Conservation (phyloP, 2,329 filamentous ascomycete species). For the Microdochium bolleyi region DNA sequence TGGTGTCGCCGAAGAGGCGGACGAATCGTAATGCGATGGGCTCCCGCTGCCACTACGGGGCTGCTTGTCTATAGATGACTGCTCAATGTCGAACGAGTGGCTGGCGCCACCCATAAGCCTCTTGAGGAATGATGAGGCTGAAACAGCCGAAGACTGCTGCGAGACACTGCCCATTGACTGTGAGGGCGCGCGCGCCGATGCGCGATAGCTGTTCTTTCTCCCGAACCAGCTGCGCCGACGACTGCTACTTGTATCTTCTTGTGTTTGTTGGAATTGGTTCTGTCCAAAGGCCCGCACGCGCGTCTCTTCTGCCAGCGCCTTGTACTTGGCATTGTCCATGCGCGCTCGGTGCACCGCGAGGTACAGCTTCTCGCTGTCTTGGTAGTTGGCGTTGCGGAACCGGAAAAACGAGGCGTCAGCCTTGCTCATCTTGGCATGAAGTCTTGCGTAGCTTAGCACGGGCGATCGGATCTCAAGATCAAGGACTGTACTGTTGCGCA, state of each 20-base stretch:
- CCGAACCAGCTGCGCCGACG: conserved; percentile 51
- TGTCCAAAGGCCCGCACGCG: conserved; percentile 66
- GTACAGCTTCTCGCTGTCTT: conserved; percentile 78
- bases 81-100: conserved; percentile 71
- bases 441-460: conserved; percentile 47
- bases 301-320: conserved; percentile 56
- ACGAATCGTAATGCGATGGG: conserved; percentile 54
- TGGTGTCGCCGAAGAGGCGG: conserved; percentile 44
- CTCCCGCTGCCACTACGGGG: conserved; percentile 44
- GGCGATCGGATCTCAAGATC: conserved; percentile 92
- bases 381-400: conserved; percentile 71
- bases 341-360: conserved; percentile 79
- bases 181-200: conserved; percentile 51
- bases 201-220: conserved; percentile 56
- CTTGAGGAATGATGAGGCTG: conserved; percentile 69
- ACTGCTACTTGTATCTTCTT: conserved; percentile 38
- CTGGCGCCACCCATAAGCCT: conserved; percentile 65
- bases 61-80: conserved; percentile 61
- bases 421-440: conserved; percentile 59
- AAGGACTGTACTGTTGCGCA: conserved; percentile 83
- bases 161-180: conserved; percentile 66
- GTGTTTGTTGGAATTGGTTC: conserved; percentile 34
- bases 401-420: conserved; percentile 70
- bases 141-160: conserved; percentile 48
- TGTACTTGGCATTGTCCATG: conserved; percentile 88